phyloP scores from a whole-genome alignment of 2,329 filamentous ascomycete genomes.

The Aureobasidium subglaciale region DNA sequence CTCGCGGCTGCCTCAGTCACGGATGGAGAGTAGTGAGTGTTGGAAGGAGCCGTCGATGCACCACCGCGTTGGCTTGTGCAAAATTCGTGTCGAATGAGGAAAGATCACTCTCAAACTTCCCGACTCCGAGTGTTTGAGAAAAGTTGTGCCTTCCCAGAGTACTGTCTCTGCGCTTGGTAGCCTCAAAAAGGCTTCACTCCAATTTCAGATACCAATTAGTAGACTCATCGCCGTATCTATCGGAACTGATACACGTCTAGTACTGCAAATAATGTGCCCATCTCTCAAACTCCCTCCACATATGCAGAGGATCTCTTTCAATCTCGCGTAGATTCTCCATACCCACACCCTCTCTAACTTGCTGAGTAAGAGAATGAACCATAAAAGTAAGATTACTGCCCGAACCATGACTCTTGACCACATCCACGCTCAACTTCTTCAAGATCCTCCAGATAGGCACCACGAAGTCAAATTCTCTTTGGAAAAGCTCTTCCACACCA shows the following conservation, averaged over 20 bases:
- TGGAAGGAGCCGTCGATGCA: too few species aligned
- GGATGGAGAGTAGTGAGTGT: too few species aligned
- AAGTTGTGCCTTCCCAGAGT: too few species aligned
- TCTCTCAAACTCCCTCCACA: conserved; percentile 2
- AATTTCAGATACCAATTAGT: background rate
- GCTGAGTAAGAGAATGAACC: background rate
- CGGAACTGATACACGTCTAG: background rate
- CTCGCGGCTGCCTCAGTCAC: too few species aligned
- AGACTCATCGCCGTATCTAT: background rate
- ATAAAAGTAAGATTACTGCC: background rate
- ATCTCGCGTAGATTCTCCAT: background rate
- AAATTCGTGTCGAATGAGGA: too few species aligned
- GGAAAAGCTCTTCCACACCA: background rate
- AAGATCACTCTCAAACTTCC: too few species aligned
- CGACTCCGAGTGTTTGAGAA: too few species aligned
- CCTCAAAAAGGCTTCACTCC: background rate
- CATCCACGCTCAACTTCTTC: conserved; percentile 10
- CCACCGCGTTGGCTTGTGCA: too few species aligned
- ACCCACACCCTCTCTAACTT: background rate
- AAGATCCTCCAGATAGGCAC: conserved; percentile 14
- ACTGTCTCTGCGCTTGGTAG: too few species aligned
- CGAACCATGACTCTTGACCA: conserved; percentile 15
- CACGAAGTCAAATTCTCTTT: conserved; percentile 16
- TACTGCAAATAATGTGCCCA: background rate
- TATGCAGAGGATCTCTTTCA: background rate